A percentile compares a stretch with the other conserved stretches of the same genome.
phyloP scores from a whole-genome alignment of 768 basidiomycete genomes.

The Agrocybe chaxingu region DNA sequence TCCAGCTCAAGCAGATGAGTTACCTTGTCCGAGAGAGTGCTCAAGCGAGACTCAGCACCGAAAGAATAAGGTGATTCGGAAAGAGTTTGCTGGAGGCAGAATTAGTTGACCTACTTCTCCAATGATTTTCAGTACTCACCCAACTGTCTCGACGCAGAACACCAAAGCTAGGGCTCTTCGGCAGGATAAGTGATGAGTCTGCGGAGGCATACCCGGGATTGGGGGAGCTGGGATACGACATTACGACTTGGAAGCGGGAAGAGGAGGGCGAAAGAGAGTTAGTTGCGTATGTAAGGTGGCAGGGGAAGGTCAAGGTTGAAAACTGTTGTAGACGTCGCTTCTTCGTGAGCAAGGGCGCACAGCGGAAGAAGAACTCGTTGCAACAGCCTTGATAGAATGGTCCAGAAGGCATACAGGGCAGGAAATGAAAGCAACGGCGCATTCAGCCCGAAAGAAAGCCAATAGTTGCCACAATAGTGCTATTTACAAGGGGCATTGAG shows the following conservation, averaged over 20 bases:
- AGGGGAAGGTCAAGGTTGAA: too few species aligned
- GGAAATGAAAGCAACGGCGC: too few species aligned
- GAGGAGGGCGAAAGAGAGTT: background rate
- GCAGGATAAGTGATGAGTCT: slow-evolving; percentile 28
- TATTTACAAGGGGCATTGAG: too few species aligned
- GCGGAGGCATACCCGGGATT: slow-evolving; percentile 27
- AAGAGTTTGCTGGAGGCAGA: slow-evolving; percentile 23
- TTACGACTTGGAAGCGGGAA: slow-evolving; percentile 9
- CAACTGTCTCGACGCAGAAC: slow-evolving; percentile 39
- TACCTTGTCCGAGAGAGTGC: slow-evolving; percentile 45
- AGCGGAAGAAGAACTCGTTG: too few species aligned
- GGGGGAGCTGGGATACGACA: slow-evolving; percentile 28
- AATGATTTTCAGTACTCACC: slow-evolving; percentile 20
- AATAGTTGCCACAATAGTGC: too few species aligned
- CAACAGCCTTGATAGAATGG: too few species aligned
- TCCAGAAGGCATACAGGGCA: too few species aligned
- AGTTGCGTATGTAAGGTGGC: too few species aligned
- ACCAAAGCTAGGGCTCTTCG: slow-evolving; percentile 30
- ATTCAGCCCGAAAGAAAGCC: too few species aligned
- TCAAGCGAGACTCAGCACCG: slow-evolving; percentile 36
- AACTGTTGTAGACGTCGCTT: too few species aligned
- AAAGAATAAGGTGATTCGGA: slow-evolving; percentile 44
- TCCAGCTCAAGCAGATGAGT: background rate
- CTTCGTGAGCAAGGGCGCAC: too few species aligned
- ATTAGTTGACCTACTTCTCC: background rate